These are phyloP conservation scores for Boletus mariae DNA, from an alignment of 1,284 basidiomycete species.

Conservation along the genomic window DNA sequence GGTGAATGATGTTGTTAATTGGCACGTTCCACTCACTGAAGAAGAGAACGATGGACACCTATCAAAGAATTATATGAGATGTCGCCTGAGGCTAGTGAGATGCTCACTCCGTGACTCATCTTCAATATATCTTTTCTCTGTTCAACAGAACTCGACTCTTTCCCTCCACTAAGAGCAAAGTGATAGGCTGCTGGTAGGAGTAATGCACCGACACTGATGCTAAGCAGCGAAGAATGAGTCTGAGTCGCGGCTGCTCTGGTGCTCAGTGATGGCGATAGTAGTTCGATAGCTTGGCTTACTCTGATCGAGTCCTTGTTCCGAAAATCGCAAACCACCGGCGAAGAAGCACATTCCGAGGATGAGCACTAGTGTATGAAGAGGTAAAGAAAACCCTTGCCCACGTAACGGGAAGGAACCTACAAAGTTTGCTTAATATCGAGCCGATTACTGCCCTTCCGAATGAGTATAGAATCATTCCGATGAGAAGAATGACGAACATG, in stretches of 20 bases:
- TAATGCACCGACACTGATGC: constrained; percentile 75
- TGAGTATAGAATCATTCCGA: constrained; percentile 5
- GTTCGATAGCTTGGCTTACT: constrained; percentile 41
- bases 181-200: constrained; percentile 78
- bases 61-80: constrained; percentile 1
- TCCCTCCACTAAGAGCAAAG: constrained; percentile 50
- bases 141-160: constrained; percentile 31
- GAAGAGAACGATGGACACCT: constrained; percentile 71
- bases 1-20: constrained; percentile 1
- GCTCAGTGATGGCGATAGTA: constrained; percentile 1
- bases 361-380: constrained; percentile 31
- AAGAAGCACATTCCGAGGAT: constrained; percentile 79
- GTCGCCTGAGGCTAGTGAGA: background rate
- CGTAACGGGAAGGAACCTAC: constrained; percentile 38
- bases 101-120: constrained; percentile 81
- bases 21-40: constrained; percentile 47
- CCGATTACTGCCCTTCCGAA: constrained; percentile 57
- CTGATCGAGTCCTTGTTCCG: constrained; percentile 73
- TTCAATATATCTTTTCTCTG: constrained; percentile 61
- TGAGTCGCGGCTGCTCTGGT: constrained; percentile 61
- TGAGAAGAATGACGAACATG: constrained; percentile 45
- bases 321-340: constrained; percentile 73
- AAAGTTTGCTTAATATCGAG: constrained; percentile 72
- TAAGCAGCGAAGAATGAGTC: constrained; percentile 78
- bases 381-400: constrained; percentile 6